Evolutionary conservation across 2,329 filamentous ascomycete genomes (phyloP).

Genomic region (Cladophialophora psammophila): DNA sequence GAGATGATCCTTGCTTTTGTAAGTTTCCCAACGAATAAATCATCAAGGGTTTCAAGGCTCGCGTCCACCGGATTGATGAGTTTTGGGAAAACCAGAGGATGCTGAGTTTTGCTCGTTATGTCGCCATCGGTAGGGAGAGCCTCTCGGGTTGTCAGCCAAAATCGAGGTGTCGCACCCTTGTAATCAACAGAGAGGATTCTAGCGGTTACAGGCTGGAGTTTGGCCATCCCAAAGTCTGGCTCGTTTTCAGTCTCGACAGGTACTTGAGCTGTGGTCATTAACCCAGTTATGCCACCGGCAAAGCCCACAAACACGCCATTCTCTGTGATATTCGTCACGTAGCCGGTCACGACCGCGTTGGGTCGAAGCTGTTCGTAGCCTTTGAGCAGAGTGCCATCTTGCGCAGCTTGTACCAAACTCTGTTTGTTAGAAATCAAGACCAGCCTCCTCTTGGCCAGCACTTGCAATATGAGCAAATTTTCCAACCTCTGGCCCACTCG

Average conservation of each 20-base stretch:
- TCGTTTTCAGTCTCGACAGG: slow-evolving; percentile 71
- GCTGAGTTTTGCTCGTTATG: slow-evolving; percentile 42
- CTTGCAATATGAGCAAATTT: slow-evolving; percentile 85
- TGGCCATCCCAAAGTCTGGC: slow-evolving; percentile 79
- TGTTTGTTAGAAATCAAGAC: slow-evolving; percentile 84
- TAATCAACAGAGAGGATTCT: slow-evolving; percentile 76
- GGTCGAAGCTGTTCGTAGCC: slow-evolving; percentile 75
- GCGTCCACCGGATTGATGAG: slow-evolving; percentile 70
- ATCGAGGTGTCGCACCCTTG: slow-evolving; percentile 66
- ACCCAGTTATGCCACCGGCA: slow-evolving; percentile 74
- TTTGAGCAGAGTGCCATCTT: slow-evolving; percentile 74
- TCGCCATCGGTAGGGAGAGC: slow-evolving; percentile 54
- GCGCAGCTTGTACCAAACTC: slow-evolving; percentile 77
- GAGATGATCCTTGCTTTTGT: slow-evolving; percentile 81
- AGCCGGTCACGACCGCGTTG: slow-evolving; percentile 75
- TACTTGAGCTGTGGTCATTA: slow-evolving; percentile 81
- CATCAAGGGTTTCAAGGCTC: slow-evolving; percentile 68
- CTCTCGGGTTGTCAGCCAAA: slow-evolving; percentile 68
- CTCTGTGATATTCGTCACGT: slow-evolving; percentile 82
- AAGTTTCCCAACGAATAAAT: slow-evolving; percentile 75
- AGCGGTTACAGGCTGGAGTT: slow-evolving; percentile 76
- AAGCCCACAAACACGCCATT: slow-evolving; percentile 91
- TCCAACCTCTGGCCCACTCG: slow-evolving; percentile 82
- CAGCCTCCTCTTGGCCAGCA: slow-evolving; percentile 77
- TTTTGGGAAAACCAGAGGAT: slow-evolving; percentile 46